Conservation (phyloP, 2,329 filamentous ascomycete genomes). For the Acarospora socialis region DNA sequence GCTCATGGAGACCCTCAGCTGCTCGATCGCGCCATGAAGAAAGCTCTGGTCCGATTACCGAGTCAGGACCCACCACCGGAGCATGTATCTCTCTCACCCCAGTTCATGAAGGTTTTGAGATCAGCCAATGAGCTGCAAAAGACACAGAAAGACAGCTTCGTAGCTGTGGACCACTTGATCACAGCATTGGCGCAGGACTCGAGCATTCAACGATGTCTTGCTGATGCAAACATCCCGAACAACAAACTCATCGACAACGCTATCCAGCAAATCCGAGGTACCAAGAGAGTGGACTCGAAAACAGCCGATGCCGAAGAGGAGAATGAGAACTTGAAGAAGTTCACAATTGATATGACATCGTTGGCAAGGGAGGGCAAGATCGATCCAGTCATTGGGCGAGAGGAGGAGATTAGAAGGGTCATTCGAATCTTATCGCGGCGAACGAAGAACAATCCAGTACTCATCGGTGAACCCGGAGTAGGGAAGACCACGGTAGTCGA, state of each 20-base stretch:
- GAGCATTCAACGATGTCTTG: conserved; percentile 57
- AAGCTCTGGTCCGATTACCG: conserved; percentile 74
- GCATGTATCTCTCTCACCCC: conserved; percentile 65
- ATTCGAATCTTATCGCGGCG: conserved; percentile 81
- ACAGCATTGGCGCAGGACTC: conserved; percentile 67
- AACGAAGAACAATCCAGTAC: conserved; percentile 96
- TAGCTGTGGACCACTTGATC: conserved; percentile 91
- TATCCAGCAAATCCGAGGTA: conserved; percentile 83
- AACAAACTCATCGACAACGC: conserved; percentile 79
- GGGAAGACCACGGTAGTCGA: conserved; percentile 98
- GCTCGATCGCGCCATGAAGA: conserved; percentile 82
- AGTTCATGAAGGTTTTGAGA: conserved; percentile 68
- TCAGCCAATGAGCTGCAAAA: conserved; percentile 82
- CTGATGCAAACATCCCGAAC: conserved; percentile 83
- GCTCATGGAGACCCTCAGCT: conserved; percentile 85
- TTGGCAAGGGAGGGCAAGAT: conserved; percentile 96
- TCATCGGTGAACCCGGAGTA: conserved; percentile 95
- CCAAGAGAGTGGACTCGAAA: conserved; percentile 86
- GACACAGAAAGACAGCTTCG: conserved; percentile 91
- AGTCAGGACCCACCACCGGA: conserved; percentile 93
- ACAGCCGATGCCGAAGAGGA: conserved; percentile 84
- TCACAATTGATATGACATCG: conserved; percentile 95
- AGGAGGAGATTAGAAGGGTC: conserved; percentile 87
- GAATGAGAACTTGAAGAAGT: conserved; percentile 92
- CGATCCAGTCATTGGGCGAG: conserved; percentile 89